Evolutionary conservation across 768 basidiomycete genomes (phyloP).

Genomic region (Xerocomellus intermedius): DNA sequence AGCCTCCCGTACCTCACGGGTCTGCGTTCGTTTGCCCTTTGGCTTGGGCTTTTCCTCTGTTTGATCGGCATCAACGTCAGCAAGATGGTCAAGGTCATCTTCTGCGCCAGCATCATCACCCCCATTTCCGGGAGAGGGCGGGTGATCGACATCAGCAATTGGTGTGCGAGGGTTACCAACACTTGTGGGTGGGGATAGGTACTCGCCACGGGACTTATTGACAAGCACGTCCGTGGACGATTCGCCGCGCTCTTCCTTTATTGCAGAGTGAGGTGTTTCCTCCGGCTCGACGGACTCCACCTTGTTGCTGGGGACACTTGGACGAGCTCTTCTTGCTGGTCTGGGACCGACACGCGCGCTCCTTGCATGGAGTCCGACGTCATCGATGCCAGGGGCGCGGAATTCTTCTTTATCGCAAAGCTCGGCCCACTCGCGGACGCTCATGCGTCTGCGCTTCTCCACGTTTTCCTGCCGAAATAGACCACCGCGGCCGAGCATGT

Average conservation of each 20-base stretch:
- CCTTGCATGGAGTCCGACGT: constrained; percentile 56
- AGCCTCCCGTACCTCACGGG: constrained; percentile 45
- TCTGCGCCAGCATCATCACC: constrained; percentile 14
- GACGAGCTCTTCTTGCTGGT: constrained; percentile 41
- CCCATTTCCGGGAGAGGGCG: not conserved
- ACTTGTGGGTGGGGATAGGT: constrained; percentile 32
- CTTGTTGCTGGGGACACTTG: constrained; percentile 39
- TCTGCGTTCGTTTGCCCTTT: constrained; percentile 44
- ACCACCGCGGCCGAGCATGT: constrained; percentile 83
- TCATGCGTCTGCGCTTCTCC: constrained; percentile 81
- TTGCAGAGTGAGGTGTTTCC: constrained; percentile 21
- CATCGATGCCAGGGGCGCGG: constrained; percentile 68
- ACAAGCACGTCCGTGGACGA: constrained; percentile 2
- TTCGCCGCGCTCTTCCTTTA: constrained; percentile 47
- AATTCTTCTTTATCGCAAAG: constrained; percentile 69
- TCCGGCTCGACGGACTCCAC: constrained; percentile 47
- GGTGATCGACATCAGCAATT: constrained; percentile 11
- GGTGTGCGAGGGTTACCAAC: constrained; percentile 23
- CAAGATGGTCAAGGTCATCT: constrained; percentile 13
- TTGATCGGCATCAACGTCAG: constrained; percentile 19
- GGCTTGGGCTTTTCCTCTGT: constrained; percentile 36
- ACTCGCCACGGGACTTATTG: constrained; percentile 4
- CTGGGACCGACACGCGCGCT: constrained; percentile 36
- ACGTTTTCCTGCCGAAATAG: constrained; percentile 90
- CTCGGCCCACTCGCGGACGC: constrained; percentile 86